These are phyloP conservation scores for Annulohypoxylon nitens DNA, from an alignment of 495 filamentous ascomycete species.

Conservation along the genomic window DNA sequence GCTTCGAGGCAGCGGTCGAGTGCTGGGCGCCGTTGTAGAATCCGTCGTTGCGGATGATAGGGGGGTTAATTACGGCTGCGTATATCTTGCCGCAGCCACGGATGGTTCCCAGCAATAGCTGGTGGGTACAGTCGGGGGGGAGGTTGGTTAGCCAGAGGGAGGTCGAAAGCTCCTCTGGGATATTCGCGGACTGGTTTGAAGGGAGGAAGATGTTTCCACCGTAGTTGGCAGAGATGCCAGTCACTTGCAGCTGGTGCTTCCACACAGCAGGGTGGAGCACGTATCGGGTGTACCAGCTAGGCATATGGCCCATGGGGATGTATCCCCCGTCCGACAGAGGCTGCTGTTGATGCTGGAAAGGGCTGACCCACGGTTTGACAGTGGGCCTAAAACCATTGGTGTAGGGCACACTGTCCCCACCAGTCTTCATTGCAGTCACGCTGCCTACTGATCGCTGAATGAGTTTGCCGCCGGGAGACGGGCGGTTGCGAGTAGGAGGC, in stretches of 20 bases:
- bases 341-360: too few species aligned
- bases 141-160: slow-evolving; percentile 56
- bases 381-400: too few species aligned
- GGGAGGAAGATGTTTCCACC: slow-evolving; percentile 46
- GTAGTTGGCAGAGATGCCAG: slow-evolving; percentile 48
- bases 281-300: not conserved
- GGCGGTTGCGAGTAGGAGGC: too few species aligned
- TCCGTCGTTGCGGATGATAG: slow-evolving; percentile 23
- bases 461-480: too few species aligned
- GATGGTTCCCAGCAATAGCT: slow-evolving; percentile 48
- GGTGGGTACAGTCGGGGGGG: slow-evolving; percentile 42
- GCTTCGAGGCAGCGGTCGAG: slow-evolving; percentile 51
- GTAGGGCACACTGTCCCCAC: too few species aligned
- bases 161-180: slow-evolving; percentile 50
- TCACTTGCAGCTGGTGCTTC: slow-evolving; percentile 3
- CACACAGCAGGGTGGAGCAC: not conserved
- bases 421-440: too few species aligned
- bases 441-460: too few species aligned
- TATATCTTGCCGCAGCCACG: slow-evolving; percentile 53
- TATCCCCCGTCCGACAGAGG: slow-evolving; percentile 7
- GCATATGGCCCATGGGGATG: slow-evolving; percentile 8
- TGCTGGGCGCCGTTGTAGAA: not conserved
- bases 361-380: too few species aligned
- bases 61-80: slow-evolving; percentile 54
- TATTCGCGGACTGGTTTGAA: slow-evolving; percentile 50